Evolutionary conservation across 306 rosid species (phyloP), one percentile per base, ranked within the genome.

Genomic region (Lagenaria siceraria): DNA sequence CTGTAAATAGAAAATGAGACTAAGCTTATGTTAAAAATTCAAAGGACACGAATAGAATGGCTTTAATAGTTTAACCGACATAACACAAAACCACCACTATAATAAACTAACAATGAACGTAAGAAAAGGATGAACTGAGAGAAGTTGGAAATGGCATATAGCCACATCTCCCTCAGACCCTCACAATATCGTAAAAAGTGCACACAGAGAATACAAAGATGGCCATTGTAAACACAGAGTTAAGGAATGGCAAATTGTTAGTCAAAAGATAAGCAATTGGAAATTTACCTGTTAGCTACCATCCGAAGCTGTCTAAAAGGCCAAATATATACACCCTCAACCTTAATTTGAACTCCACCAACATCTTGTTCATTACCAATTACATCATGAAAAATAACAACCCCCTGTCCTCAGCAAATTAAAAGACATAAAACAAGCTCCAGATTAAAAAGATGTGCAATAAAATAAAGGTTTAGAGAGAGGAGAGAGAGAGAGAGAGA

Each of bases 251-350:
- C 2, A 46, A 12, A 17, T 25, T 60, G 59, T 24, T 8, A 18
- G 49, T 33, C 48, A 77, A 48, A 48, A 80, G 46, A 63, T 13
- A 27, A 49, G 69, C 29, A 35, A 31, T 31, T 62, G 8, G 58
- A 49, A 21, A 78, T 56, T 81, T 77, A 95, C 99, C 99, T 90
- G 87, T 82, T 89, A 74, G 97, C 99, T 48, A 95, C 92, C 95
- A 95, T 84, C 68, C 99, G 97, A 84, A 95, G 97, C 85, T 95
- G 99, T 80, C 97, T 86, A 83, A 92, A 95, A 24, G 99, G 99
- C 99, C 99, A 95, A 86, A 95, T 89, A 86, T 92, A 95, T 85
- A 95, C 99, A 87, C 99, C 99, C 88, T 95, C 99, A 75, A 95
- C 90, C 85, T 86, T 95, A 85, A 95, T 87, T 85, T 92, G 97